phyloP scores from a whole-genome alignment of 2,329 filamentous ascomycete genomes.

The Cercospora sp. region DNA sequence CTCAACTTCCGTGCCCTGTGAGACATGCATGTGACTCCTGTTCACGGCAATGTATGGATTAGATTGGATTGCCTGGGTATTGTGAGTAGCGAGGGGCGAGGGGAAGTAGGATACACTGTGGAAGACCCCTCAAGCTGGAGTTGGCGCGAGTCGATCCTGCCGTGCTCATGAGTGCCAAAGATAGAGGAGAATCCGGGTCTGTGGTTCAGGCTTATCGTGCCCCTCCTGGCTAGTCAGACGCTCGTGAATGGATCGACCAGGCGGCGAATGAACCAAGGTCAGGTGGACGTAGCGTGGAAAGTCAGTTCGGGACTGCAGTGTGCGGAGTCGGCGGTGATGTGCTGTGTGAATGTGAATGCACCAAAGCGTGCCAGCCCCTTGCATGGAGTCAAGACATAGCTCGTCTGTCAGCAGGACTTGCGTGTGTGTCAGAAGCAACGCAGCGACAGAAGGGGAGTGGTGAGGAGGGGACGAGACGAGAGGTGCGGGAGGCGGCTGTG shows the following conservation, averaged over 20 bases:
- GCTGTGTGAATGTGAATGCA: not conserved
- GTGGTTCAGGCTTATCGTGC: constrained; percentile 9
- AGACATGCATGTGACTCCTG: not conserved
- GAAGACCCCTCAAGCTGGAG: not conserved
- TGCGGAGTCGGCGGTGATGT: not conserved
- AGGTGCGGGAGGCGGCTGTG: constrained; percentile 2
- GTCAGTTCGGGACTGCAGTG: not conserved
- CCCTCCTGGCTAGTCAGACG: constrained; percentile 9
- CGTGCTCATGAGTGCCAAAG: not conserved
- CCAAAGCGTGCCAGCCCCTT: not conserved
- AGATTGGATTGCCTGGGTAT: not conserved
- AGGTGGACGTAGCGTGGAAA: not conserved
- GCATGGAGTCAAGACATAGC: not conserved
- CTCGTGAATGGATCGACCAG: constrained; percentile 2
- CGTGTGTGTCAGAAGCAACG: not conserved
- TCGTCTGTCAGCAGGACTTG: not conserved
- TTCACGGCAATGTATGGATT: not conserved
- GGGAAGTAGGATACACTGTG: not conserved
- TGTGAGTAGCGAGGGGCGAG: not conserved
- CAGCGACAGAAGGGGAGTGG: not conserved
- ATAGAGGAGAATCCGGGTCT: not conserved
- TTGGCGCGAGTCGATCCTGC: constrained; percentile 5
- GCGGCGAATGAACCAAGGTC: not conserved
- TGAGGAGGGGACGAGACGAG: not conserved
- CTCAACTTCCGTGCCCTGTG: not conserved